These are phyloP conservation scores for Paramyrothecium roridum DNA, from an alignment of 2,329 filamentous ascomycete genomes.

Conservation along the genomic window DNA sequence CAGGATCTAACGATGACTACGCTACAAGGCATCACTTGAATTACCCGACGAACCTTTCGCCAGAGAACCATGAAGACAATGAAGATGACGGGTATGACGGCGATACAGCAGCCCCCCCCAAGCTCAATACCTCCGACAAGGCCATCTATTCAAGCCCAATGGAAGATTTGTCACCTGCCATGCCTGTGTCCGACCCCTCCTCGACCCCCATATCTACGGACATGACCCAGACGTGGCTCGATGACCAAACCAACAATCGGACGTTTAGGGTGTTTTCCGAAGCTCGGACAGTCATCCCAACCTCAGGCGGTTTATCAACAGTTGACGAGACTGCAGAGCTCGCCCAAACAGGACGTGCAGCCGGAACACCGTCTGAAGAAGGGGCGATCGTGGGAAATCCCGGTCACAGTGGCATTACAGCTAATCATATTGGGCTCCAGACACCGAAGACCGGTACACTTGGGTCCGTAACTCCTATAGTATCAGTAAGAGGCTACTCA, in stretches of 20 bases:
- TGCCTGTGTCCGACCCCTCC: too few relatives aligned
- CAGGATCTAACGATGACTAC: neutral
- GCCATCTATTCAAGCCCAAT: too few relatives aligned
- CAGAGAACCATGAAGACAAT: neutral
- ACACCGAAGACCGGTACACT: neutral
- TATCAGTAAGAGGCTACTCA: neutral
- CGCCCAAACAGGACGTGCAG: neutral
- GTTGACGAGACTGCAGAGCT: too few relatives aligned
- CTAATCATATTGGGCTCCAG: neutral
- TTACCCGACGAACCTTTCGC: neutral
- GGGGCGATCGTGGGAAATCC: neutral
- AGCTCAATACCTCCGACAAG: neutral
- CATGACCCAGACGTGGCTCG: too few relatives aligned
- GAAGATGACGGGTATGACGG: neutral
- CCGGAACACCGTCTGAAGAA: neutral
- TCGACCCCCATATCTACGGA: too few relatives aligned
- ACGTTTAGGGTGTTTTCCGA: too few relatives aligned
- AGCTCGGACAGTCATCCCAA: too few relatives aligned
- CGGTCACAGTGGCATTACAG: neutral
- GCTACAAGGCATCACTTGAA: neutral
- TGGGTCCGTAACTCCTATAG: neutral
- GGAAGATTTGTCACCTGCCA: too few relatives aligned
- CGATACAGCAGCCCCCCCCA: neutral
- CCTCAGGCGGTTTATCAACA: too few relatives aligned
- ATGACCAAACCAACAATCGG: too few relatives aligned